Evolutionary conservation across 306 rosid species (phyloP).

Genomic region (Quercus gilva): DNA sequence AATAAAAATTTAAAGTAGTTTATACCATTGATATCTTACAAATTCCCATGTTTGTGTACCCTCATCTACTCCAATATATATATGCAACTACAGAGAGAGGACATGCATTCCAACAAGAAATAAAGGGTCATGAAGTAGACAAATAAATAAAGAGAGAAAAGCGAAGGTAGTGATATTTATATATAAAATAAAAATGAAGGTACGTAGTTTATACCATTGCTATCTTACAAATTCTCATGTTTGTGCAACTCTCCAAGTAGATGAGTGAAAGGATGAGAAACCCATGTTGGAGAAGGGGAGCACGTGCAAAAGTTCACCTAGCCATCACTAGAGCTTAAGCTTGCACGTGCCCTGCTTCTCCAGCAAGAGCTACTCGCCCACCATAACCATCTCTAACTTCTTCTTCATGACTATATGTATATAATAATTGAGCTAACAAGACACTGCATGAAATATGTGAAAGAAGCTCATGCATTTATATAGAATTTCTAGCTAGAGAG

Average conservation of each 20-base stretch:
- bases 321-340: neutral
- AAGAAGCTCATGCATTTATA: constrained; percentile 43
- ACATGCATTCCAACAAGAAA: neutral
- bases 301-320: constrained; percentile 65
- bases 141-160: neutral
- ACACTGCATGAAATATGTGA: constrained; percentile 2
- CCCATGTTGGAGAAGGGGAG: constrained; percentile 92
- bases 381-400: constrained; percentile 3
- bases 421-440: constrained; percentile 5
- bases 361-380: constrained; percentile 66
- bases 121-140: neutral
- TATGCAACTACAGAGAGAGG: neutral
- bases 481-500: constrained; percentile 3
- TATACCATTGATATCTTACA: neutral
- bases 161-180: neutral
- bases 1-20: neutral
- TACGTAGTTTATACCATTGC: neutral
- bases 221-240: neutral
- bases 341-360: constrained; percentile 99
- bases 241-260: neutral
- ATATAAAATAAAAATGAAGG: neutral
- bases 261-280: constrained; percentile 40
- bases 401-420: neutral
- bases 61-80: neutral
- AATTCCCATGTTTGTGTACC: too few species aligned